These are phyloP conservation scores for Zalaria obscura DNA, from an alignment of 2,329 filamentous ascomycete genomes.

Conservation along the genomic window DNA sequence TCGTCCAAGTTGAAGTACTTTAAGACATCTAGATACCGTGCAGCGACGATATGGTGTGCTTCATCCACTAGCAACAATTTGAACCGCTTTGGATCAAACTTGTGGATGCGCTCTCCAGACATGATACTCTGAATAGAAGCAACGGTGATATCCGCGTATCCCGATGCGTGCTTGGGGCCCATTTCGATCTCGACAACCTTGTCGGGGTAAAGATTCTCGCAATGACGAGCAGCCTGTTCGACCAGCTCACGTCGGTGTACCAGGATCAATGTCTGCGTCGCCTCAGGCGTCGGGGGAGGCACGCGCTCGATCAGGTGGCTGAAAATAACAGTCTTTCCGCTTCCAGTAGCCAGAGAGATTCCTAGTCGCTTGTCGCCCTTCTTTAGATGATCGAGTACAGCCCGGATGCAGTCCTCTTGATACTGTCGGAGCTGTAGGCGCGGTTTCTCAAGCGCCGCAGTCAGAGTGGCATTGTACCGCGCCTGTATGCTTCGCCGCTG, in stretches of 20 bases:
- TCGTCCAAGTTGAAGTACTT: conserved; percentile 62
- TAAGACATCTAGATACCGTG: conserved; percentile 60
- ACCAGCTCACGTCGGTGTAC: conserved; percentile 88
- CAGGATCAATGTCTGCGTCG: conserved; percentile 73
- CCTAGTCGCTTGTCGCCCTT: conserved; percentile 64
- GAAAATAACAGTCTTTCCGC: conserved; percentile 91
- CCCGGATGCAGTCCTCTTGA: conserved; percentile 76
- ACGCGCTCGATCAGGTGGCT: conserved; percentile 83
- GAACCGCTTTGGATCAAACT: conserved; percentile 67
- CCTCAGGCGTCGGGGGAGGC: conserved; percentile 36
- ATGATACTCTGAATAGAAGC: conserved; percentile 78
- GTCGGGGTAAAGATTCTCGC: conserved; percentile 61
- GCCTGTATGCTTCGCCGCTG: no score
- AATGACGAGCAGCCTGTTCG: conserved; percentile 83
- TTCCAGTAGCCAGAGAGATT: conserved; percentile 72
- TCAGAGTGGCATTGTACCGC: neutral
- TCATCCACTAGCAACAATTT: conserved; percentile 93
- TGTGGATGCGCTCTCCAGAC: conserved; percentile 60
- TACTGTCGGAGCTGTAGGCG: conserved; percentile 59
- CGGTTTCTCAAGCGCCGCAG: conserved; percentile 1
- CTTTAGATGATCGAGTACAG: conserved; percentile 54
- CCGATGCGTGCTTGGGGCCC: conserved; percentile 62
- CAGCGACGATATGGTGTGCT: conserved; percentile 88
- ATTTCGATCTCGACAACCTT: conserved; percentile 85
- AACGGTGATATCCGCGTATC: conserved; percentile 79